phyloP scores from a whole-genome alignment of 2,329 filamentous ascomycete genomes.

The Phoma sp. region DNA sequence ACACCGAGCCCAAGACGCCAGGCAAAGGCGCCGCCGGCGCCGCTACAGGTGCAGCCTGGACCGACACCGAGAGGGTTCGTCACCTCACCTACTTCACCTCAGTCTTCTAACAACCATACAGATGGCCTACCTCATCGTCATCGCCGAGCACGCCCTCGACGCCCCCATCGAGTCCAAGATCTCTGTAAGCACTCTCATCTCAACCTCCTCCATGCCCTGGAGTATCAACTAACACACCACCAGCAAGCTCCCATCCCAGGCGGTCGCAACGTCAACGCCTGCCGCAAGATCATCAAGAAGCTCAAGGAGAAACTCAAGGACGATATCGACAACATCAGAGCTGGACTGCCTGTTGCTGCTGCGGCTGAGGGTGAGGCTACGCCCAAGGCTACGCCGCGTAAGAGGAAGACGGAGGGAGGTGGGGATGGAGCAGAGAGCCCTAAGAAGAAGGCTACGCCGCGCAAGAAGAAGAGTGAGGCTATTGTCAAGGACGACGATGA shows the following conservation, averaged over 20 bases:
- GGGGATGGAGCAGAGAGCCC: slow-evolving; percentile 10
- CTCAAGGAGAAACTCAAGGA: slow-evolving; percentile 35
- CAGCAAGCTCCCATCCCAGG: slow-evolving; percentile 33
- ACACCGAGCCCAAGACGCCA: slow-evolving; percentile 8
- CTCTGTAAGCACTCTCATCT: slow-evolving; percentile 9
- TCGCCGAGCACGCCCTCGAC: slow-evolving; percentile 26
- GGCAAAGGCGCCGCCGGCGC: slow-evolving; percentile 21
- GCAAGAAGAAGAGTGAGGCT: slow-evolving; percentile 20
- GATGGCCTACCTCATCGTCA: slow-evolving; percentile 31
- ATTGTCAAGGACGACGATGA: slow-evolving; percentile 15
- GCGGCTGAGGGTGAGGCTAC: slow-evolving; percentile 1
- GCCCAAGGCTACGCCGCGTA: slow-evolving; percentile 20
- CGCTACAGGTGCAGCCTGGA: slow-evolving; percentile 27
- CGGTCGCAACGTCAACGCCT: slow-evolving; percentile 34
- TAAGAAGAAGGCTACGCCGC: slow-evolving; percentile 24
- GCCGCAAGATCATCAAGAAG: slow-evolving; percentile 32
- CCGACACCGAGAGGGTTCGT: slow-evolving; percentile 31
- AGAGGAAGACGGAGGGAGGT: slow-evolving; percentile 12
- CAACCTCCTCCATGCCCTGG: no score
- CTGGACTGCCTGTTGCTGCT: slow-evolving; percentile 12
- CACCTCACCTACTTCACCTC: not conserved
- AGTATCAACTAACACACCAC: not conserved
- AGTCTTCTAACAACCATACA: slow-evolving; percentile 13
- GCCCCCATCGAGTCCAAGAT: slow-evolving; percentile 28
- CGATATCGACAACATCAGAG: slow-evolving; percentile 33